A percentile compares a stretch with the other conserved stretches of the same genome.
These are phyloP conservation scores for Penicillium sp. DNA, from an alignment of 2,329 filamentous ascomycete genomes.

Conservation along the genomic window DNA sequence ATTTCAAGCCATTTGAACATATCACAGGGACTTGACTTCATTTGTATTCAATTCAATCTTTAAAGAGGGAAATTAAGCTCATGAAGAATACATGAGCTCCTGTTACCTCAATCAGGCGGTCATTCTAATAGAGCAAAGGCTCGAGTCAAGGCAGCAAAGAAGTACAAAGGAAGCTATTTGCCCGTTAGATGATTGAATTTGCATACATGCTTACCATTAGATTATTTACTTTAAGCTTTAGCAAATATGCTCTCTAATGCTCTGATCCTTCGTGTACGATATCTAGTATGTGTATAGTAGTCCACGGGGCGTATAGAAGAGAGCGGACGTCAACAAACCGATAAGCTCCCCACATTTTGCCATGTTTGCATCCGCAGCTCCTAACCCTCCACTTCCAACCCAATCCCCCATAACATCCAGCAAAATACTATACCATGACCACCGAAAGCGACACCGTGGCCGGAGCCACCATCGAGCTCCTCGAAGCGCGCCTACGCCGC, in stretches of 20 bases:
- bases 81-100: too few species aligned
- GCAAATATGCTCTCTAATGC: too few species aligned
- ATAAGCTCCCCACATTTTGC: constrained; percentile 23
- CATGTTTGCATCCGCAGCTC: constrained; percentile 22
- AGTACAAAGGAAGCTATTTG: too few species aligned
- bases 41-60: too few species aligned
- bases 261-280: too few species aligned
- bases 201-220: too few species aligned
- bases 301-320: neutral
- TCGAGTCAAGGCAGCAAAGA: too few species aligned
- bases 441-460: constrained; percentile 38
- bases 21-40: neutral
- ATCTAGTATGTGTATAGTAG: neutral
- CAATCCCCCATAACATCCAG: neutral
- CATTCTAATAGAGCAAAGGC: too few species aligned
- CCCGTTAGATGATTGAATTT: too few species aligned
- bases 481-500: constrained; percentile 46
- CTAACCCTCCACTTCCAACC: neutral
- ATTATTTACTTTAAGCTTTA: too few species aligned
- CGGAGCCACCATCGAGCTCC: constrained; percentile 44
- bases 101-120: too few species aligned
- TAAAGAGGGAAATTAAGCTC: too few species aligned
- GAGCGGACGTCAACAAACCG: neutral
- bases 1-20: neutral
- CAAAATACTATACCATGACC: constrained; percentile 28